These are phyloP conservation scores for Arthrinium phaeospermum DNA, from an alignment of 2,329 filamentous ascomycete genomes.

Conservation along the genomic window DNA sequence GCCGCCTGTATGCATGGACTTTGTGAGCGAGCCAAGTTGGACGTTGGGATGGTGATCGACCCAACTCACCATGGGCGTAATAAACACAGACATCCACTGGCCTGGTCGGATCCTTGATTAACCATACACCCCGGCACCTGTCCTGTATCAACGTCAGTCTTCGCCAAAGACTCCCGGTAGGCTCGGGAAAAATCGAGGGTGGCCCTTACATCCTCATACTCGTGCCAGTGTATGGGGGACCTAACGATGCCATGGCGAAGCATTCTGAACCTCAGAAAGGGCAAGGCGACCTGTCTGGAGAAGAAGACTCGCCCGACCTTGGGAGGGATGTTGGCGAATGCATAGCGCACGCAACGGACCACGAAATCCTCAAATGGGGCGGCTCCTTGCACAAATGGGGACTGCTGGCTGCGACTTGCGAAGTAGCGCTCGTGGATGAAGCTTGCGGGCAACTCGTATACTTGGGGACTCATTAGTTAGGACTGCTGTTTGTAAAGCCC, in stretches of 20 bases:
- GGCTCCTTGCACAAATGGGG: conserved; percentile 72
- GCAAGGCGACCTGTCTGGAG: conserved; percentile 72
- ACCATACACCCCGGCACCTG: conserved; percentile 71
- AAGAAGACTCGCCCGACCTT: conserved; percentile 78
- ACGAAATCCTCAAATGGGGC: conserved; percentile 79
- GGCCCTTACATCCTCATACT: conserved; percentile 44
- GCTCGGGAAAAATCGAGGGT: background rate
- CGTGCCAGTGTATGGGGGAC: conserved; percentile 69
- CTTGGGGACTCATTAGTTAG: conserved; percentile 41
- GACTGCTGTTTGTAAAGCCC: background rate
- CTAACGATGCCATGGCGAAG: conserved; percentile 71
- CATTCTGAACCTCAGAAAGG: conserved; percentile 78
- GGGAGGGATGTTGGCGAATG: conserved; percentile 74
- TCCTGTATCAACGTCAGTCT: conserved; percentile 41
- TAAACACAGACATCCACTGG: conserved; percentile 80
- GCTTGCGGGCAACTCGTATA: conserved; percentile 61
- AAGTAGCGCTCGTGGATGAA: conserved; percentile 66
- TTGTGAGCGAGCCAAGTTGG: conserved; percentile 27
- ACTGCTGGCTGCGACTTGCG: conserved; percentile 47
- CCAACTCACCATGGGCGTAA: conserved; percentile 72
- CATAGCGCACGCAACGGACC: conserved; percentile 78
- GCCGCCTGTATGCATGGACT: conserved; percentile 58
- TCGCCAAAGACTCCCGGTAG: background rate
- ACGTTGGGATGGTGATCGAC: conserved; percentile 18
- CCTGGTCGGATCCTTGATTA: conserved; percentile 63